These are phyloP conservation scores for Daldinia caldariorum DNA, from an alignment of 495 filamentous ascomycete genomes.

Conservation along the genomic window DNA sequence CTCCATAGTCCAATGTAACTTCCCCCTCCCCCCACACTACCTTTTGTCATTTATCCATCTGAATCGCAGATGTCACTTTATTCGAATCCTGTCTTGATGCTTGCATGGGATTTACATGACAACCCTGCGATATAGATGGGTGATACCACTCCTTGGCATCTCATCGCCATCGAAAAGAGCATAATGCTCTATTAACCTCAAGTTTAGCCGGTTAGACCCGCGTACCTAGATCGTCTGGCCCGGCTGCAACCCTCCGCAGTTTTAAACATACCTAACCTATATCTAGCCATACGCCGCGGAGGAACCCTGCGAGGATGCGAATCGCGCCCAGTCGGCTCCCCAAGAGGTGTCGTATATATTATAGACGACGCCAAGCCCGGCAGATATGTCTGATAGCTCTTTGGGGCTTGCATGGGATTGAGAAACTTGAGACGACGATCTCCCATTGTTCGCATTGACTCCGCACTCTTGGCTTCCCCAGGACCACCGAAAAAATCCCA, in stretches of 20 bases:
- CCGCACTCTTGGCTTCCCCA: slow-evolving; percentile 33
- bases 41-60: slow-evolving; percentile 44
- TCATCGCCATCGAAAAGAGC: slow-evolving; percentile 43
- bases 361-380: slow-evolving; percentile 47
- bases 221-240: slow-evolving; percentile 37
- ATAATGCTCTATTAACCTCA: slow-evolving; percentile 34
- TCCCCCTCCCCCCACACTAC: slow-evolving; percentile 37
- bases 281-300: slow-evolving; percentile 19
- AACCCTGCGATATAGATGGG: slow-evolving; percentile 13
- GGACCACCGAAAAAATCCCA: not conserved
- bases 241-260: slow-evolving; percentile 43
- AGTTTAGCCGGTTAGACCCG: slow-evolving; percentile 36
- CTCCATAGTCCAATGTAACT: slow-evolving; percentile 44
- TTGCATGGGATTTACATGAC: slow-evolving; percentile 38
- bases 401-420: slow-evolving; percentile 29
- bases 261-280: slow-evolving; percentile 13
- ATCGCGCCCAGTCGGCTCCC: slow-evolving; percentile 33
- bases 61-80: slow-evolving; percentile 33
- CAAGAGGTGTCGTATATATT: slow-evolving; percentile 43
- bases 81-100: slow-evolving; percentile 16
- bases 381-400: slow-evolving; percentile 43
- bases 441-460: slow-evolving; percentile 15
- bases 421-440: slow-evolving; percentile 24
- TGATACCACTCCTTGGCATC: slow-evolving; percentile 44
- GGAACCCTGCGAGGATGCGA: slow-evolving; percentile 28